Percentiles rank a stretch among this genome's conserved stretches.
Evolutionary conservation across 2,329 filamentous ascomycete genomes (phyloP).

Genomic region (Fusarium odoratissimum): DNA sequence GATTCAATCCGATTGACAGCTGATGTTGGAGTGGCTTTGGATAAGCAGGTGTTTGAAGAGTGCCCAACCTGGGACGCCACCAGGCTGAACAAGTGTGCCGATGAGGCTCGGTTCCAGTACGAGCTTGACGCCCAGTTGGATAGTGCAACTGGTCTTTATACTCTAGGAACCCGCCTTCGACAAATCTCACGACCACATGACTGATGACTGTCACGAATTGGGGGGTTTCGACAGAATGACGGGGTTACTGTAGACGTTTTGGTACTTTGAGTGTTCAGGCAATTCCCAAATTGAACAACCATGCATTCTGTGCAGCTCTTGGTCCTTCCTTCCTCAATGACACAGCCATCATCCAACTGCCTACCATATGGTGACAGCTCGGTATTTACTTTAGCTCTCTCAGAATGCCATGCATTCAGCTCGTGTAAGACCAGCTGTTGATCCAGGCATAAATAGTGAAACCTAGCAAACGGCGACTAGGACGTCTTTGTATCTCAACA

Average conservation of each 20-base stretch:
- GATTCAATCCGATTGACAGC: conserved; percentile 29
- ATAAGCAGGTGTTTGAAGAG: conserved; percentile 21
- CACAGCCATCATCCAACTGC: not conserved
- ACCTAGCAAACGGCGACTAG: not conserved
- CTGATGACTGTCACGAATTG: not conserved
- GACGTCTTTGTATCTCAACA: not conserved
- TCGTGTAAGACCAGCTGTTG: not conserved
- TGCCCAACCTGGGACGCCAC: conserved; percentile 15
- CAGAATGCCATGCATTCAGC: not conserved
- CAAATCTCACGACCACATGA: conserved; percentile 6
- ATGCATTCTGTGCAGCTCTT: not conserved
- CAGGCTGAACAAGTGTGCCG: conserved; percentile 18
- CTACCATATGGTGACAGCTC: not conserved
- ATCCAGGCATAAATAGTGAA: not conserved
- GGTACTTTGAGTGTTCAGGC: not conserved
- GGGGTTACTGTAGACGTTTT: not conserved
- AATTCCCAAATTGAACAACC: not conserved
- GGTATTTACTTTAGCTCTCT: not conserved
- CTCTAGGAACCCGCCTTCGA: conserved; percentile 14
- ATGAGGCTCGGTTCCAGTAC: conserved; percentile 17
- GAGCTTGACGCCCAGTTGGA: not conserved
- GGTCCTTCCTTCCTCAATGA: not conserved
- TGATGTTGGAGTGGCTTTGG: conserved; percentile 25
- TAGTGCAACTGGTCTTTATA: not conserved
- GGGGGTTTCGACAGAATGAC: not conserved